Conservation (phyloP, 768 basidiomycete genomes). For the Lyophyllum decastes region DNA sequence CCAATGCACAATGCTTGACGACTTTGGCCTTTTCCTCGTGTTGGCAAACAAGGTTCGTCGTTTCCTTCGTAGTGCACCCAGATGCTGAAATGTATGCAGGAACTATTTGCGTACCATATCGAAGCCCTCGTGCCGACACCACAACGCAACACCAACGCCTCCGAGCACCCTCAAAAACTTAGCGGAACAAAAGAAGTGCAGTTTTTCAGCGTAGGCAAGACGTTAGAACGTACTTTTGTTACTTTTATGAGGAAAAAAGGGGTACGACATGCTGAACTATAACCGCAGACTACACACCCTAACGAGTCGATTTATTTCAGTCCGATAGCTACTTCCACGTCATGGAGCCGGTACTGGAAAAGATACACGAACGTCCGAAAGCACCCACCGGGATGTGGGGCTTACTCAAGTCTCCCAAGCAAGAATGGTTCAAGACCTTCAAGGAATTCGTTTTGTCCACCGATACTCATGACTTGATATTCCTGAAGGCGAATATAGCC, state of each 20-base stretch:
- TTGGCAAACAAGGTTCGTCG: conserved; percentile 81
- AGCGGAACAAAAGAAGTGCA: conserved; percentile 89
- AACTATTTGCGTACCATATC: conserved; percentile 91
- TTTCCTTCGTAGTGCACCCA: conserved; percentile 25
- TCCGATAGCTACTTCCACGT: conserved; percentile 91
- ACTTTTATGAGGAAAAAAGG: conserved; percentile 97
- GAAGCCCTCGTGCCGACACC: conserved; percentile 94
- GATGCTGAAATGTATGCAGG: conserved; percentile 38
- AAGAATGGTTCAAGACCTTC: conserved; percentile 92
- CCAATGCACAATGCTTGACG: conserved; percentile 92
- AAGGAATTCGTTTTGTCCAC: conserved; percentile 87
- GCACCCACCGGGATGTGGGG: conserved; percentile 64
- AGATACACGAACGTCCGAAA: conserved; percentile 74
- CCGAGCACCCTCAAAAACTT: conserved; percentile 86
- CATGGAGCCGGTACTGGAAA: conserved; percentile 88
- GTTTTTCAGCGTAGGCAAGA: conserved; percentile 92
- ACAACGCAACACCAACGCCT: conserved; percentile 62
- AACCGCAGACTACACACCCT: not conserved
- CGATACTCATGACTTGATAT: conserved; percentile 86
- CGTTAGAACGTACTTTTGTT: conserved; percentile 84
- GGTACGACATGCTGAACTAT: conserved; percentile 47
- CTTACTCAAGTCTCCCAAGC: conserved; percentile 62
- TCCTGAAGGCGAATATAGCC: conserved; percentile 89
- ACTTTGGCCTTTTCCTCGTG: conserved; percentile 96
- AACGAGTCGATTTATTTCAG: conserved; percentile 26